Evolutionary conservation across 306 rosid genomes (phyloP).

Genomic region (Cucurbita moschata): DNA sequence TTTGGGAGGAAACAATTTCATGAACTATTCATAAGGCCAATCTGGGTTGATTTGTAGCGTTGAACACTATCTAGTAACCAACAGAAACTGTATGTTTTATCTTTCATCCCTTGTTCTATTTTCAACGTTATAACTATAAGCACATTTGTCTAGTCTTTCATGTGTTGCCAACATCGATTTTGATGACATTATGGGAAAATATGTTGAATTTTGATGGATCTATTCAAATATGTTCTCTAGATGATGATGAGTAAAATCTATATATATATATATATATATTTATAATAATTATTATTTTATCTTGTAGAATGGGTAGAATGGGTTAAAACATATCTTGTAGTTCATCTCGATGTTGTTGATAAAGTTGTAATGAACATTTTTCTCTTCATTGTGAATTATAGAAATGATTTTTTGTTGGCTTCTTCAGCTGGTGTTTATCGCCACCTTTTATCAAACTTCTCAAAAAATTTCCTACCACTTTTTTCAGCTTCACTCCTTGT

Average conservation of each 20-base stretch:
- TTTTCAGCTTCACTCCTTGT: constrained; percentile 53
- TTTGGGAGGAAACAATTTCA: background rate
- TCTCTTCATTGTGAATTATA: constrained; percentile 11
- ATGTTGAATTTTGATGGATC: background rate
- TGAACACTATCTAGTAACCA: background rate
- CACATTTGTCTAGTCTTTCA: background rate
- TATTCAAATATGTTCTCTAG: too few relatives aligned
- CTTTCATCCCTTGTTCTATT: background rate
- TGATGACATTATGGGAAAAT: background rate
- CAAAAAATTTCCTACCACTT: constrained; percentile 53
- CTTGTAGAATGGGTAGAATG: too few relatives aligned
- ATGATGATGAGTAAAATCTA: too few relatives aligned
- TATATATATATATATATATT: too few relatives aligned
- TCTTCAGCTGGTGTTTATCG: constrained; percentile 32
- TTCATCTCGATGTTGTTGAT: background rate
- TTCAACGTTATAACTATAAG: background rate
- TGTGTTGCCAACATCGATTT: background rate
- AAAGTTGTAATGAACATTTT: background rate
- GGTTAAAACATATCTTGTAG: too few relatives aligned
- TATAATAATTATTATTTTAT: too few relatives aligned
- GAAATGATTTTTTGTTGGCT: constrained; percentile 27
- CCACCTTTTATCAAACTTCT: constrained; percentile 43
- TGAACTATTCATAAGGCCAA: background rate
- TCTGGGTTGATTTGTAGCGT: background rate
- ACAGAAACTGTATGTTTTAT: background rate